Evolutionary conservation across 495 filamentous ascomycete species (phyloP).

Genomic region (Penicillium lagena): DNA sequence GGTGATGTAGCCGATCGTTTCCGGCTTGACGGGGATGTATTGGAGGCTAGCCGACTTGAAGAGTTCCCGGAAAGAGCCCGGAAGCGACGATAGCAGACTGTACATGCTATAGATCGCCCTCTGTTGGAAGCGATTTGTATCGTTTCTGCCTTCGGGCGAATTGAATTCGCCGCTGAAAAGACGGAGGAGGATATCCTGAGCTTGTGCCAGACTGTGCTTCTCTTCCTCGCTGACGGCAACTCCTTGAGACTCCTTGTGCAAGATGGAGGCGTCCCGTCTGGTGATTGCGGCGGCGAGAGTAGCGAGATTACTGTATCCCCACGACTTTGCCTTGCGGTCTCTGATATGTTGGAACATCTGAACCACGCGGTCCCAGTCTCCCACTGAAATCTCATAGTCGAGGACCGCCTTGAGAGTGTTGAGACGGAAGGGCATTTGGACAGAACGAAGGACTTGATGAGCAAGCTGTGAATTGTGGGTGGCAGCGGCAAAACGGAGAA

Average conservation of each 20-base stretch:
- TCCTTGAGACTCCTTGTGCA: constrained; percentile 3
- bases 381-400: constrained; percentile 39
- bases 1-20: constrained; percentile 22
- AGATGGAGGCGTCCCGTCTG: constrained; percentile 22
- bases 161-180: constrained; percentile 30
- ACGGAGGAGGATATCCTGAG: constrained; percentile 27
- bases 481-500: constrained; percentile 52
- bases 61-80: constrained; percentile 16
- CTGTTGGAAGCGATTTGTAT: constrained; percentile 18
- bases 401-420: constrained; percentile 45
- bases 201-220: constrained; percentile 10
- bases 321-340: constrained; percentile 32
- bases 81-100: constrained; percentile 20
- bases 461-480: constrained; percentile 41
- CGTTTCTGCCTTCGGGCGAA: constrained; percentile 8
- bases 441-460: constrained; percentile 30
- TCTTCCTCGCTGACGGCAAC: constrained; percentile 2
- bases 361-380: constrained; percentile 41
- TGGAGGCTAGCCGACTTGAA: constrained; percentile 10
- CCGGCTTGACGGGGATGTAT: constrained; percentile 8
- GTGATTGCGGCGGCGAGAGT: constrained; percentile 37
- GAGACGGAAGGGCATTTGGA: constrained; percentile 26
- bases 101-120: constrained; percentile 20
- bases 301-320: constrained; percentile 42
- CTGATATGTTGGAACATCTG: constrained; percentile 37